Evolutionary conservation across 2,329 filamentous ascomycete species (phyloP), one percentile per base, ranked within the genome.

Genomic region (Pyrenophora seminiperda): DNA sequence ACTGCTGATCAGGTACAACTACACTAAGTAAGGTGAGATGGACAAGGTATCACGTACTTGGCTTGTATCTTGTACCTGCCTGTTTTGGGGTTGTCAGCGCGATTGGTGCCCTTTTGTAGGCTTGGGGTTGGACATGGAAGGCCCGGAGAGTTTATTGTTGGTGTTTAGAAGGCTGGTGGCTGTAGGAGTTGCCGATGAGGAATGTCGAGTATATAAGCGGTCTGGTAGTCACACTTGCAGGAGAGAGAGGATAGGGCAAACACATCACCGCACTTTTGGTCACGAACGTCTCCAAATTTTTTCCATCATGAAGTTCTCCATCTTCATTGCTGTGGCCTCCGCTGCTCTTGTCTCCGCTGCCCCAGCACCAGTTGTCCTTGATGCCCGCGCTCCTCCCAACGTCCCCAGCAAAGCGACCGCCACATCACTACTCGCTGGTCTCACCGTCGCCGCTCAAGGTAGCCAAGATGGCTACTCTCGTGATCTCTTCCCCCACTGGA

Each of bases 401-500:
- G 83, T 91, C 50, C 89, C 89, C 14, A 78, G 79, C 4, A 75
- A 77, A 1, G 68, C 82, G 1, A 75, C 75, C 0, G 88, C 88
- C 15, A 77, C 80, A 54, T 78, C 76, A 5, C 78, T 83, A 54
- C 82, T 91, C 27, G 76, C 77, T 2, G 73, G 68, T 20, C 75
- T 91, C 42, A 84, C 80, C 0, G 85, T 89, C 14, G 76, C 78
- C 3, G 72, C 81, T 0, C 74, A 81, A 33, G 80, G 79, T 29
- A 78, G 83, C 41, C 78, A 81, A 38, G 75, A 74, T n/a, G 72
- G 73, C 15, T 91, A 91, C 73, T 75, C 80, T 49, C 85, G 89
- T 43, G 80, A 83, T 61, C 73, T 86, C 43, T 92, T 92, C 75
- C 86, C 85, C 2, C 83, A 86, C 72, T 91, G 88, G 88, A 82